A percentile compares a stretch with the other conserved stretches of the same genome.
These are phyloP conservation scores for Pseudocercospora pini-densiflorae DNA, from an alignment of 2,329 filamentous ascomycete species.

Conservation along the genomic window DNA sequence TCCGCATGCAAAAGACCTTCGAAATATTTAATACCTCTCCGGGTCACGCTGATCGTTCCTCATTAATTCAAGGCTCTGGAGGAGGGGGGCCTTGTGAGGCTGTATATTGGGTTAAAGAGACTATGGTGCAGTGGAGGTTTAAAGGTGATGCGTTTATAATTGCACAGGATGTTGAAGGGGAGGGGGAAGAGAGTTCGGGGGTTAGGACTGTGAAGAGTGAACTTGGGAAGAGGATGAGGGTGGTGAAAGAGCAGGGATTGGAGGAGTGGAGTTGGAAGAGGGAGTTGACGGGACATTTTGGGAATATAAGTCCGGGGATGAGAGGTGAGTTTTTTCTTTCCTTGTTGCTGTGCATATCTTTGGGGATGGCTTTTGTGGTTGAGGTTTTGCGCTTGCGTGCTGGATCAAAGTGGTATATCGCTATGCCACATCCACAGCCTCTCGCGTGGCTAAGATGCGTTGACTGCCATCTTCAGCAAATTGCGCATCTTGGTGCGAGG, in stretches of 20 bases:
- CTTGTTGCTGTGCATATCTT: too few relatives aligned
- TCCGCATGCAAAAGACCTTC: slow-evolving; percentile 79
- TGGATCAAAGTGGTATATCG: too few relatives aligned
- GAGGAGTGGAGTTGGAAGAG: slow-evolving; percentile 74
- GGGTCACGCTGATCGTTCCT: slow-evolving; percentile 51
- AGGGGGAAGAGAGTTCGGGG: slow-evolving; percentile 55
- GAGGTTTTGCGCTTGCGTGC: too few relatives aligned
- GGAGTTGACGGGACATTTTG: slow-evolving; percentile 87
- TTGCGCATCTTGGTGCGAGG: not conserved
- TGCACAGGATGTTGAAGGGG: slow-evolving; percentile 61
- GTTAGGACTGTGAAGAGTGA: slow-evolving; percentile 63
- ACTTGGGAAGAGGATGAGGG: slow-evolving; percentile 67
- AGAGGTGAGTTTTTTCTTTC: slow-evolving; percentile 56
- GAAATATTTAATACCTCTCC: slow-evolving; percentile 66
- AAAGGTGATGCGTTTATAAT: slow-evolving; percentile 77
- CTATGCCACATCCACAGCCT: not conserved
- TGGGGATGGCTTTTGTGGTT: too few relatives aligned
- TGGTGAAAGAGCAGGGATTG: slow-evolving; percentile 50
- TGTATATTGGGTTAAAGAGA: slow-evolving; percentile 74
- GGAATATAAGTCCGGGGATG: slow-evolving; percentile 81
- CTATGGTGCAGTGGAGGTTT: slow-evolving; percentile 81
- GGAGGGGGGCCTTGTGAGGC: slow-evolving; percentile 78
- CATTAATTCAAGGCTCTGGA: slow-evolving; percentile 56
- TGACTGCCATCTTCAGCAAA: not conserved
- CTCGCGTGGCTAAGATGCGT: not conserved